Evolutionary conservation across 2,329 filamentous ascomycete species (phyloP).

Genomic region (Fusarium sp.): DNA sequence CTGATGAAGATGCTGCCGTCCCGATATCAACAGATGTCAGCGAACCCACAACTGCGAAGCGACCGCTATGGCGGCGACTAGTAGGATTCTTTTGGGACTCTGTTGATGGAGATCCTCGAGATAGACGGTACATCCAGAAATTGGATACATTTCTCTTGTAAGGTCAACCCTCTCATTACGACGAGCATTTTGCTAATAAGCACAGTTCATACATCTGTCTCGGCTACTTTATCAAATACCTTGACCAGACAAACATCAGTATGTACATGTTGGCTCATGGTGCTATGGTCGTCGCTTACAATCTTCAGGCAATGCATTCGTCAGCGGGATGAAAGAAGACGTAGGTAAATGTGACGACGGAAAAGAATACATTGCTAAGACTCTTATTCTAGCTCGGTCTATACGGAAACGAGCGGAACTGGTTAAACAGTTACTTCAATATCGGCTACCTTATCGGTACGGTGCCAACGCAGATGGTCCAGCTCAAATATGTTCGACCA

Average conservation of each 20-base stretch:
- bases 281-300: neutral
- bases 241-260: neutral
- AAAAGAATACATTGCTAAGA: neutral
- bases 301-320: neutral
- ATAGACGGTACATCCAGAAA: neutral
- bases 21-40: neutral
- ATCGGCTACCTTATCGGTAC: neutral
- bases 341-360: neutral
- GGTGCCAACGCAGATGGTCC: neutral
- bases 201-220: neutral
- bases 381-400: neutral
- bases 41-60: neutral
- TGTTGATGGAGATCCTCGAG: neutral
- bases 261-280: neutral
- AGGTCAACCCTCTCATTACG: neutral
- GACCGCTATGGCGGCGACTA: neutral
- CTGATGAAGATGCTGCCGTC: neutral
- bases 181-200: too few species aligned
- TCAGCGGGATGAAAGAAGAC: neutral
- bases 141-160: neutral
- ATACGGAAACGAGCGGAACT: neutral
- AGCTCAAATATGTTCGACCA: neutral
- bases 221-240: neutral
- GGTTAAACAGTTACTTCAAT: neutral
- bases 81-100: neutral